Base-by-base conservation (phyloP, 164 flowering plant genomes). In the Tetracentron sinense region DNA sequence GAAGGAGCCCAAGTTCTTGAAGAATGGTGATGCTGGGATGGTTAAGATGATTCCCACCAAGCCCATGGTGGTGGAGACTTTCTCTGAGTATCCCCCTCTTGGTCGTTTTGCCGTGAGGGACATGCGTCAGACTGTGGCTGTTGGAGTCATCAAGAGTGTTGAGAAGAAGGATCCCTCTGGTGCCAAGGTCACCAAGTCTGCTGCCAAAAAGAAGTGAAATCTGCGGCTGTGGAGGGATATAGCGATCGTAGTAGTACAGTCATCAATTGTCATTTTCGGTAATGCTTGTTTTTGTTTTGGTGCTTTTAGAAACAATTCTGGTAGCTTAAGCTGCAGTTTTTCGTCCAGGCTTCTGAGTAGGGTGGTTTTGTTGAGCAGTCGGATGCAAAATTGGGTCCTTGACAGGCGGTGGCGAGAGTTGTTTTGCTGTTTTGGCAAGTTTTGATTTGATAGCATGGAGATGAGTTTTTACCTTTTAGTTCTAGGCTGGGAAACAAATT, bases 61-160 rank as follows among this genome's bases (percentile, higher is more conserved):
- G 65, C 76, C 76, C 29, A 72, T 72, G 76, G 76, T 72, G 14
- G 76, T 72, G 11, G 76, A 72, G 58, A 72, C 76, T 25, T 72
- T 72, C 65, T 58, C 76, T 26, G 58, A 35, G 51, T 72, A 72
- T 38, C 72, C 76, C 17, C 76, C 76, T 7, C 69, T 72, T 53
- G 72, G 76, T n/a, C 68, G 76, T n/a, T n/a, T n/a, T n/a, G n/a
- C n/a, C n/a, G n/a, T n/a, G n/a, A n/a, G n/a, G n/a, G n/a, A n/a
- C n/a, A n/a, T n/a, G n/a, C n/a, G n/a, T n/a, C n/a, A n/a, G n/a
- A n/a, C n/a, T n/a, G n/a, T n/a, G n/a, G n/a, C n/a, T n/a, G n/a
- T n/a, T n/a, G n/a, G n/a, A n/a, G n/a, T n/a, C n/a, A n/a, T n/a
- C n/a, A n/a, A n/a, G n/a, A n/a, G n/a, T n/a, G n/a, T n/a, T n/a